phyloP scores from a whole-genome alignment of 768 basidiomycete genomes.

The Hygrophorus russula region DNA sequence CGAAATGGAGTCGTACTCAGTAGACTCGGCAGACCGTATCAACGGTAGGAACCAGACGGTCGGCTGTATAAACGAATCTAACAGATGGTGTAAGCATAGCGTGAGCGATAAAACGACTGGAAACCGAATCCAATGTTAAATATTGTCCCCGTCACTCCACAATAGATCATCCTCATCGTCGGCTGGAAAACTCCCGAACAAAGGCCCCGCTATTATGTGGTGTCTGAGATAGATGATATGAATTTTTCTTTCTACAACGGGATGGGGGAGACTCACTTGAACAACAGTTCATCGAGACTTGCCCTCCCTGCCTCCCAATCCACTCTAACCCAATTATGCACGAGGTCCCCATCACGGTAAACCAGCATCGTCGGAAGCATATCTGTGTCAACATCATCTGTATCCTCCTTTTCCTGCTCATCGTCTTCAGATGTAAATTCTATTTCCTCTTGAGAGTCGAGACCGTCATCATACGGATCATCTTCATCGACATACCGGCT shows the following conservation, averaged over 20 bases:
- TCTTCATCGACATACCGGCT: conserved; percentile 11
- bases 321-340: conserved; percentile 82
- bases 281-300: conserved; percentile 60
- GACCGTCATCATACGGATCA: conserved; percentile 5
- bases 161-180: conserved; percentile 44
- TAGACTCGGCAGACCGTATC: too few relatives aligned
- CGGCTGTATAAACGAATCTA: too few relatives aligned
- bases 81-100: too few relatives aligned
- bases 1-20: too few relatives aligned
- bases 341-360: conserved; percentile 35
- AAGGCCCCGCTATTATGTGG: conserved; percentile 17
- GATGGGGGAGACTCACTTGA: conserved; percentile 34
- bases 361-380: conserved; percentile 9
- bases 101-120: too few relatives aligned
- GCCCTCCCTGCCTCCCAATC: conserved; percentile 72
- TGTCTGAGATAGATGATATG: conserved; percentile 11
- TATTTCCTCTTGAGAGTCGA: neutral
- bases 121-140: too few relatives aligned
- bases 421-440: neutral
- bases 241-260: neutral
- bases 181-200: conserved; percentile 29
- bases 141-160: conserved; percentile 29
- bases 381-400: conserved; percentile 5
- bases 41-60: too few relatives aligned
- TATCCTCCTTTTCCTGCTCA: conserved; percentile 1